These are phyloP conservation scores for Tuber calosporum DNA, from an alignment of 495 filamentous ascomycete species.

Conservation along the genomic window DNA sequence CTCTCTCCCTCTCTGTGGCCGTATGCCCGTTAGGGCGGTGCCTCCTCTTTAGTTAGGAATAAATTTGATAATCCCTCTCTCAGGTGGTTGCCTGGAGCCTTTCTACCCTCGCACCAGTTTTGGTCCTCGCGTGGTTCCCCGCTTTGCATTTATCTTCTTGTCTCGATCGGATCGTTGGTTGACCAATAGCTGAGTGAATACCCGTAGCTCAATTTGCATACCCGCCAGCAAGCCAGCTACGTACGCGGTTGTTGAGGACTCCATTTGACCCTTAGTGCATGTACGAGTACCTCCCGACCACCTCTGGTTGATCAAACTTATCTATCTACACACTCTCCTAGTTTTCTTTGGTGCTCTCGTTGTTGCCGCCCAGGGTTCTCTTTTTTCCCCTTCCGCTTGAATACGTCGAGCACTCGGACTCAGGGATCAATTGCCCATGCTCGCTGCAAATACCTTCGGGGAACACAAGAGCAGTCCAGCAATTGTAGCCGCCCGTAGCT, in stretches of 20 bases:
- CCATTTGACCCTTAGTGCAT: slow-evolving; percentile 29
- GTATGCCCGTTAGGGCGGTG: no score
- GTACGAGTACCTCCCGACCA: slow-evolving; percentile 18
- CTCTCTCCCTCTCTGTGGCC: slow-evolving; percentile 1
- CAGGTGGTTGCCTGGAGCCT: slow-evolving; percentile 33
- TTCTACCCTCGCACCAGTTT: slow-evolving; percentile 27
- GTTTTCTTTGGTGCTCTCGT: not conserved
- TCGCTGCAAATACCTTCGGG: not conserved
- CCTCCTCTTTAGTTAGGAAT: no score
- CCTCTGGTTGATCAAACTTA: slow-evolving; percentile 19
- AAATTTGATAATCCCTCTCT: no score
- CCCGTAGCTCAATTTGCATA: slow-evolving; percentile 13
- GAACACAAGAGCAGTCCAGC: not conserved
- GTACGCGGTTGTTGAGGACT: slow-evolving; percentile 22
- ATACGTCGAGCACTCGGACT: not conserved
- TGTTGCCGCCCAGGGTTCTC: not conserved
- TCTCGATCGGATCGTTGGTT: slow-evolving; percentile 33
- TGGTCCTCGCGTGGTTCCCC: slow-evolving; percentile 21
- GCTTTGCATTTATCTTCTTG: slow-evolving; percentile 29
- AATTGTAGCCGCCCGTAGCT: slow-evolving; percentile 1
- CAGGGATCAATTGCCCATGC: not conserved
- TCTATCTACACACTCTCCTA: not conserved
- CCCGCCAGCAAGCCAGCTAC: slow-evolving; percentile 31
- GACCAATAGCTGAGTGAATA: slow-evolving; percentile 27
- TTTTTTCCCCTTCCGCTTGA: not conserved